Conservation (phyloP, 345 rosid species). For the Corchorus capsularis region DNA sequence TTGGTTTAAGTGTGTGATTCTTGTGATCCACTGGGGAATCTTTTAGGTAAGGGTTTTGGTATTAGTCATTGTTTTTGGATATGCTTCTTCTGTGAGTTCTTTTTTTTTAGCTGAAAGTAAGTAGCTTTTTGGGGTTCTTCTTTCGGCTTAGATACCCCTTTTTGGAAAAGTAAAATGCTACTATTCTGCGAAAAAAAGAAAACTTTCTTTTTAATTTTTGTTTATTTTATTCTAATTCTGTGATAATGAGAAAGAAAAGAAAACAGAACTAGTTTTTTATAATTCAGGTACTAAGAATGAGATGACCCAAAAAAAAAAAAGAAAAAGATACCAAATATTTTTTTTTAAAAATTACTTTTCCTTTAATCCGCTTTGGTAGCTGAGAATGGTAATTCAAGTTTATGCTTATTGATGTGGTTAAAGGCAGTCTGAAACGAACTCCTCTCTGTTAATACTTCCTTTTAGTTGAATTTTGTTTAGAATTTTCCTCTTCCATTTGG, state of each 20-base stretch:
- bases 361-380: background rate
- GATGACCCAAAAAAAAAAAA: too few relatives aligned
- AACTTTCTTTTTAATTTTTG: background rate
- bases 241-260: background rate
- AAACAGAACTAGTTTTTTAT: constrained; percentile 14
- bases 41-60: constrained; percentile 23
- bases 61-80: constrained; percentile 27
- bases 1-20: constrained; percentile 22
- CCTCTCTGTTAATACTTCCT: background rate
- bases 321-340: too few relatives aligned
- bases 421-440: background rate
- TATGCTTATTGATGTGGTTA: background rate
- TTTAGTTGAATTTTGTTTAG: background rate
- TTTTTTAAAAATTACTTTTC: background rate
- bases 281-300: background rate
- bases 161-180: constrained; percentile 34
- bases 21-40: constrained; percentile 37
- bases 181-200: constrained; percentile 24
- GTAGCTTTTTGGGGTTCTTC: constrained; percentile 40
- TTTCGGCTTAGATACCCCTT: constrained; percentile 34
- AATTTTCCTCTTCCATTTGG: constrained; percentile 4
- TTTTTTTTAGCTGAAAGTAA: constrained; percentile 41
- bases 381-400: background rate
- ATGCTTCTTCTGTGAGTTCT: constrained; percentile 27
- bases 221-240: constrained; percentile 24